Evolutionary conservation across 192 early-diverging fungal genomes (phyloP), one percentile per base, ranked within the genome.

Genomic region (Coemansia erecta): DNA sequence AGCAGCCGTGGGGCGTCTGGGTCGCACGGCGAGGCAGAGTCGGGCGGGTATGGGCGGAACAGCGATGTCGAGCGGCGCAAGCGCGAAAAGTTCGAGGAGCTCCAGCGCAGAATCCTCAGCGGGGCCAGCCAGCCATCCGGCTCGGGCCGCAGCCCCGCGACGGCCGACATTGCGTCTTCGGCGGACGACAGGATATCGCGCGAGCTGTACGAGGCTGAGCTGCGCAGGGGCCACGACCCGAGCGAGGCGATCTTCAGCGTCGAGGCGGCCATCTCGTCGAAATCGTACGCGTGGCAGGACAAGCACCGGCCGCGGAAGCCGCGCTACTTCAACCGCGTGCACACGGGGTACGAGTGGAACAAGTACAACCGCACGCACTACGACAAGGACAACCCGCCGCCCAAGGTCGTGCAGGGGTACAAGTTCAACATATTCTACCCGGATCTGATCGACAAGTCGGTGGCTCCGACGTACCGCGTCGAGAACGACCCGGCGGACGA

Each of bases 341-440:
- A 96, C 56, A 95, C 93, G 0, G 97, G 97, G 31, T 97, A 95
- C 61, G 95, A 98, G 73, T 99, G 97, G 97, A 99, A 98, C 85
- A 95, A 98, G 82, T 99, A 98, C 65, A 99, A 99, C 63, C 93
- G 94, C 64, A 95, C 92, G 5, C 97, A 99, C 74, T 99, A 99
- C 77, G 94, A 96, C 63, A 81, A 83, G 55, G 95, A 97, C 64
- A 99, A 99, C 50, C 95, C 95, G 10, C 97, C 97, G 41, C 97
- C 97, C 17, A 99, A 98, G 82, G 87, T 90, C 35, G 94, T 95
- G 2, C 93, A 97, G 73, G 94, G 95, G 0, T 98, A 97, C 84
- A 95, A 94, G 80, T 95, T 96, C 81, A 98, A 98, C 77, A 89
- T 99, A 40, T 99, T 98, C 71, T 99, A 96, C 67, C 97, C 95